A percentile compares a stretch with the other conserved stretches of the same genome.
These are phyloP conservation scores for Lagenidium giganteum DNA, from an alignment of 352 stramenopile genomes.

Conservation along the genomic window DNA sequence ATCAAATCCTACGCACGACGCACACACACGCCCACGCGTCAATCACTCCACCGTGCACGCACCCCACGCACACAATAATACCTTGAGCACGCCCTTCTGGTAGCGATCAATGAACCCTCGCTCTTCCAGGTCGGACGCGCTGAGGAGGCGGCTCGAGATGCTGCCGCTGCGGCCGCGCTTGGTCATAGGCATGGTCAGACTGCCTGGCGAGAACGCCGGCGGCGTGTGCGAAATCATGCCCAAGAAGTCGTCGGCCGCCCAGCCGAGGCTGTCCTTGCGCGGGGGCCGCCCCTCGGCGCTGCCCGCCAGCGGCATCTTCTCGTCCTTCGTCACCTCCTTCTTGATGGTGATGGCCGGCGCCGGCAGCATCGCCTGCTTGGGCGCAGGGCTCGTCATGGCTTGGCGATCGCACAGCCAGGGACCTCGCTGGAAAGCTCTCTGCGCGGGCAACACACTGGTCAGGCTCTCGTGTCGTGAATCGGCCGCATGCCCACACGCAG, in stretches of 20 bases:
- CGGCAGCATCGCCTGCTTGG: constrained; percentile 49
- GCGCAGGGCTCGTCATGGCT: constrained; percentile 24
- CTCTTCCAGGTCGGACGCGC: constrained; percentile 86
- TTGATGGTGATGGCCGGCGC: constrained; percentile 71
- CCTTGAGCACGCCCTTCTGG: constrained; percentile 89
- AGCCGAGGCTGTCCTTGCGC: constrained; percentile 81
- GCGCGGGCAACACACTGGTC: too few species aligned
- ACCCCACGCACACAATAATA: too few species aligned
- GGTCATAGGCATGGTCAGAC: constrained; percentile 85
- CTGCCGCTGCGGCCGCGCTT: constrained; percentile 80
- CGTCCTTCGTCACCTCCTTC: constrained; percentile 49
- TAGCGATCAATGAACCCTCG: constrained; percentile 87
- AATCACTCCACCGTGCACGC: too few species aligned
- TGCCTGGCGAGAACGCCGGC: constrained; percentile 87
- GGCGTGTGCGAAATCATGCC: constrained; percentile 88
- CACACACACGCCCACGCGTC: too few species aligned
- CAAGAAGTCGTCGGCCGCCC: constrained; percentile 79
- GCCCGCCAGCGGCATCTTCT: constrained; percentile 22
- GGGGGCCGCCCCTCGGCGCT: constrained; percentile 36
- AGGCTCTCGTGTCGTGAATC: too few species aligned
- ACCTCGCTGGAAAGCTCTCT: too few species aligned
- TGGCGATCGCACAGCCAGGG: too few species aligned
- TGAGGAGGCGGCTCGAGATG: constrained; percentile 82
- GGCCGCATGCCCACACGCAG: too few species aligned
- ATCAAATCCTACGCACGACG: constrained; percentile 67